Evolutionary conservation across 2,329 filamentous ascomycete genomes (phyloP).

Genomic region (Aspergillus fischeri): DNA sequence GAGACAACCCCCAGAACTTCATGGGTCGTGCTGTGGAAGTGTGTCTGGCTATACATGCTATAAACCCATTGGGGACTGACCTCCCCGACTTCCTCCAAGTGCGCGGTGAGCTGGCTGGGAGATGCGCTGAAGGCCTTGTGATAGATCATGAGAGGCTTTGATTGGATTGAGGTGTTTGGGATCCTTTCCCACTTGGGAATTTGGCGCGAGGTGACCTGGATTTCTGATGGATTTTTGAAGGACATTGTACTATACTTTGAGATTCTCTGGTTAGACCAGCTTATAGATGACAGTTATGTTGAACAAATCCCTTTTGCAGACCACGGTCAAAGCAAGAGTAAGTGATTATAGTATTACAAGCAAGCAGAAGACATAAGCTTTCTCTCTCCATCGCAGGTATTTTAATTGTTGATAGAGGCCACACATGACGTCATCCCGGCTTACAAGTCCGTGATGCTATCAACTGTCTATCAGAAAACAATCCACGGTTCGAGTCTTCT

Average conservation of each 20-base stretch:
- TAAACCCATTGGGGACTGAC: slow-evolving; percentile 64
- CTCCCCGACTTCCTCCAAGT: slow-evolving; percentile 51
- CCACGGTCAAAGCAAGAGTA: background rate
- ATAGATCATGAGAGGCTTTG: slow-evolving; percentile 64
- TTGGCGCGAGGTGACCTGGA: slow-evolving; percentile 55
- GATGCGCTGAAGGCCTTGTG: slow-evolving; percentile 53
- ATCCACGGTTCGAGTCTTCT: background rate
- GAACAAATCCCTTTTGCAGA: background rate
- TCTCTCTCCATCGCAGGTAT: background rate
- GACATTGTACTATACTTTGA: slow-evolving; percentile 18
- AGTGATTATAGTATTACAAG: background rate
- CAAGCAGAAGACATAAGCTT: background rate
- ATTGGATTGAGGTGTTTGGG: slow-evolving; percentile 63
- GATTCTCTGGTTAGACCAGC: background rate
- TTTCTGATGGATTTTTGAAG: slow-evolving; percentile 45
- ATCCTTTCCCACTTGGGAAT: slow-evolving; percentile 56
- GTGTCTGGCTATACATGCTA: slow-evolving; percentile 62
- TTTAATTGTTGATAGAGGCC: background rate
- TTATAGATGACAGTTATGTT: background rate
- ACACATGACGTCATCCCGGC: slow-evolving; percentile 8
- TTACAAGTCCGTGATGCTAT: background rate
- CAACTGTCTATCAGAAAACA: background rate
- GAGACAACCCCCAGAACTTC: slow-evolving; percentile 60
- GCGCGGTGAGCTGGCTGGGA: slow-evolving; percentile 52
- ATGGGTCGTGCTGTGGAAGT: slow-evolving; percentile 66